Evolutionary conservation across 2,329 filamentous ascomycete genomes (phyloP), one percentile per base, ranked within the genome.

Genomic region (Diaporthe nobilis): DNA sequence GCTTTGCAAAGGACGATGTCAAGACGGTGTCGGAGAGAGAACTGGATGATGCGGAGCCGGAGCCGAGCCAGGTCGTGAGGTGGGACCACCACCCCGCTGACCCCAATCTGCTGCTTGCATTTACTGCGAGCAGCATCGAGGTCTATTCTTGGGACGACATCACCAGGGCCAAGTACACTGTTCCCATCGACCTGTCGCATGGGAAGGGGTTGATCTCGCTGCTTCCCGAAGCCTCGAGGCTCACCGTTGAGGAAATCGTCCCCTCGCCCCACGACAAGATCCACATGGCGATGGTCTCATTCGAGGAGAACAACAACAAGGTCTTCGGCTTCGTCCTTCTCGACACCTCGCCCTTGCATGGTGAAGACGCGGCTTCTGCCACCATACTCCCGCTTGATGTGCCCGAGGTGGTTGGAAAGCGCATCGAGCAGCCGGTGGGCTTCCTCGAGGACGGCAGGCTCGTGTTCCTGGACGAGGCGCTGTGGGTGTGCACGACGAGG

Each of bases 401-500:
- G 13, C 74, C 76, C 0, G 63, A 55, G 7, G 12, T 25, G 20
- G 22, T 78, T 28, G 53, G 61, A 0, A 44, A 71, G 20, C 51
- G 67, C 0, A 15, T 75, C 22, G 53, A 67, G 9, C 71, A 78
- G 42, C 74, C 78, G 3, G 39, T 79, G 15, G 78, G 79, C n/a
- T 75, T 80, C 51, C 70, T 80, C 15, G 71, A 55, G 17, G 76
- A 79, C 58, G 76, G 74, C 22, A 75, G 75, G 9, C 72, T 79
- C 20, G 77, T 79, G 4, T 80, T 80, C 51, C 71, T 80, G 28
- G 78, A 79, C 63, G 58, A 73, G 37, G 74, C 73, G 17, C 72
- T 79, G 53, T 80, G 77, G 77, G 77, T 80, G 9, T 79, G 80
- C 67, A 79, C 78, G 15, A 51, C 74, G 13, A 42, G 72, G 5